Evolutionary conservation across 495 filamentous ascomycete genomes (phyloP), one percentile per base, ranked within the genome.

Genomic region (Neurospora terricola): DNA sequence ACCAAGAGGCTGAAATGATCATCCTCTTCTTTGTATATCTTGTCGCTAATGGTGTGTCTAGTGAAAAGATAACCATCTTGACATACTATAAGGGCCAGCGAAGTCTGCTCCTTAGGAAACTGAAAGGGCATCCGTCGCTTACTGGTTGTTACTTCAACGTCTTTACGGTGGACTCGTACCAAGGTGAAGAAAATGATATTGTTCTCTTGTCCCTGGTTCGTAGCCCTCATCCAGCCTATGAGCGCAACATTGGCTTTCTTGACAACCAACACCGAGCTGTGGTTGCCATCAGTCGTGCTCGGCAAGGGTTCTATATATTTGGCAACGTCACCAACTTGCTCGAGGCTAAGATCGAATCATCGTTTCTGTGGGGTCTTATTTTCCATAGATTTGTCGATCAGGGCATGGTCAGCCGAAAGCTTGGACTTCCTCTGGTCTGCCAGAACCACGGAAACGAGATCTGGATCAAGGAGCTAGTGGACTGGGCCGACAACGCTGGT

Each of bases 1-100:
- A 86, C 1, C 79, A 86, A 11, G 94, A 98, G 76, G 92, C 93
- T 0, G 81, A 90, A 0, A 95, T 98, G 92, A 82, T 97, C 69
- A 87, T 88, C 1, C 82, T 82, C 4, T 91, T 98, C 75, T 90
- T 89, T 71, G 80, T 88, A 30, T 92, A 97, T 76, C 87, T 99
- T 0, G 76, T 90, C 0, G 77, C 86, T 38, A 97, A 94, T 73
- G 91, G 90, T 1, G 82, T 90, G 3, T 69, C 80, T 1, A 43
- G 85, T 0, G 75, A 78, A 0, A 82, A 91, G 9, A 96, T 99
- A 74, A 97, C 94, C 0, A 82, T 99, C 27, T 81, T 99, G 54
- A 98, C 94, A 0, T 96, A 96, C 78, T 98, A 99, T 83, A 92
- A 93, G 66, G 95, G 93, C 16, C 95, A 99, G 76, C 86, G 90